Base-by-base conservation (phyloP, 352 stramenopile species). In the Phytophthora citrophthora region DNA sequence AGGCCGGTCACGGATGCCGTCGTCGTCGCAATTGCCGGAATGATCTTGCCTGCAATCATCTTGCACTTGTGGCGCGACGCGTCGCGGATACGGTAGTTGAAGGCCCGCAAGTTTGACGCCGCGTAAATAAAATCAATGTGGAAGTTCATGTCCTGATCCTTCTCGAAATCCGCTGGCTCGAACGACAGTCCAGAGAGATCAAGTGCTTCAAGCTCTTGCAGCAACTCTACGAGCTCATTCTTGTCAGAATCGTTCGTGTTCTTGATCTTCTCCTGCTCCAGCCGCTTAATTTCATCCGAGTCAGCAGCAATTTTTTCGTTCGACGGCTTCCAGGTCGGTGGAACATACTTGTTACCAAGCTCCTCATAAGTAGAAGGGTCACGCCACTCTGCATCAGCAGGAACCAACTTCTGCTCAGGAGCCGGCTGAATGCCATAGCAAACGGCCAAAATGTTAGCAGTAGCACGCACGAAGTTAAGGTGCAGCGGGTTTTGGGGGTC, bases 21-120 rank as follows among this genome's bases (percentile, higher is more conserved):
- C 9, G 97, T 99, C n/a, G 97, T 99, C 13, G 97, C 97, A 81
- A 99, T 99, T 23, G 98, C 97, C 13, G 97, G 97, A 64, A 99
- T 99, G 66, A 99, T 99, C 76, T 99, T 99, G 43, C 98, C 98
- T 8, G 98, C 98, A 64, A 99, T 99, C 70, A 98, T 98, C 81
- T 99, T 99, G 71, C 96, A 93, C 61, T 93, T 95, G 73, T 95
- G 87, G 36, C 87, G 87, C 12, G 85, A 90, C 26, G 86, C 85
- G 62, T 91, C 72, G 52, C 80, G 84, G 54, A 95, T 95, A 51
- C 86, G 84, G 76, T 95, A 95, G 71, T 95, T 95, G 47, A 83
- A 84, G 34, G 86, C 95, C 45, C 98, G 92, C 64, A 99, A 80
- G 82, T 99, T 99, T 12, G 96, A 97, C 32, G 97, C 87, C 20